Conservation (phyloP, 1,284 basidiomycete species). For the Sphagnurus paluster region DNA sequence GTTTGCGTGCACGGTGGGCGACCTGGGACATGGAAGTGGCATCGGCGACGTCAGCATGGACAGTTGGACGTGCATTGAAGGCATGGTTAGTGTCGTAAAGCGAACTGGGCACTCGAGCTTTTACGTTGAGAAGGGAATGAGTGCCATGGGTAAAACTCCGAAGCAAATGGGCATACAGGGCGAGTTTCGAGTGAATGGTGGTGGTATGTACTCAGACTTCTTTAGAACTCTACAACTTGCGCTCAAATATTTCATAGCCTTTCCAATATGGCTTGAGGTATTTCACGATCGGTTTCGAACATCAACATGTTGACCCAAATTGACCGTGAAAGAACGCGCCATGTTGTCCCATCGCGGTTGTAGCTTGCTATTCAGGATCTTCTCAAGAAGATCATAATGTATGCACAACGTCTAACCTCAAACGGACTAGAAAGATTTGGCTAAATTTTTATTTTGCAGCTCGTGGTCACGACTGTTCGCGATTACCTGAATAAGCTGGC, state of each 20-base stretch:
- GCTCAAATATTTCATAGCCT: conserved; percentile 48
- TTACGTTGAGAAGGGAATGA: conserved; percentile 82
- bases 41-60: conserved; percentile 77
- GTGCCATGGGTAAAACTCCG: conserved; percentile 74
- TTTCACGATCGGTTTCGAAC: conserved; percentile 13
- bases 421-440: background rate
- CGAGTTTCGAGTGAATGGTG: conserved; percentile 66
- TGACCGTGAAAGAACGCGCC: conserved; percentile 61
- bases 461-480: conserved; percentile 63
- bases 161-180: conserved; percentile 67
- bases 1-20: conserved; percentile 80
- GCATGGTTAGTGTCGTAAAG: conserved; percentile 75
- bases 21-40: conserved; percentile 62
- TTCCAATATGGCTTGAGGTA: conserved; percentile 83
- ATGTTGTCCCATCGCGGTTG: conserved; percentile 78
- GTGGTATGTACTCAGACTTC: conserved; percentile 54
- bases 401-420: too few species aligned
- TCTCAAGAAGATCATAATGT: conserved; percentile 78
- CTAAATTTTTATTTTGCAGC: conserved; percentile 36
- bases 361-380: conserved; percentile 79
- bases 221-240: too few species aligned
- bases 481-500: conserved; percentile 69
- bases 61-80: conserved; percentile 75
- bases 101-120: conserved; percentile 81
- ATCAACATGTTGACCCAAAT: conserved; percentile 8